Evolutionary conservation across 2,329 filamentous ascomycete genomes (phyloP), one percentile per base, ranked within the genome.

Genomic region (Alternaria incomplexa): DNA sequence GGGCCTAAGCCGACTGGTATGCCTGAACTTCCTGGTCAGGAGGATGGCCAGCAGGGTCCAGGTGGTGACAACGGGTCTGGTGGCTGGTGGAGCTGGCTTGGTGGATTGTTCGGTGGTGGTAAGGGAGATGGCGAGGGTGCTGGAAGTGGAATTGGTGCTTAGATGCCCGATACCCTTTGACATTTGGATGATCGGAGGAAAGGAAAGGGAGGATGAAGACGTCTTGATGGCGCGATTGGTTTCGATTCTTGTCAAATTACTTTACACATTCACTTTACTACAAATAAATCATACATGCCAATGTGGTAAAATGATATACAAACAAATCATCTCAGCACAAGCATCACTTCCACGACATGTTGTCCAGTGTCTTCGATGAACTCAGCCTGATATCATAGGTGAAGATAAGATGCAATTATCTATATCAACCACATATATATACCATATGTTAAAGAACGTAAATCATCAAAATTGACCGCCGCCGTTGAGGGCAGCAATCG

Each of bases 401-500:
- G 3, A 36, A 52, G 9, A 52, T 40, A 23, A 15, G 9, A 25
- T n/a, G 20, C 30, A n/a, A 20, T 60, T 28, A 47, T 17, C 17
- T 25, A 59, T 30, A 23, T 44, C 10, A 28, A 25, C 15, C 13
- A 54, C 22, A 26, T 23, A 9, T 20, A 9, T 20, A 32, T 17
- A 9, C 51, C n/a, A 44, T 11, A 12, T 23, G 43, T 44, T 28
- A 61, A 51, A 51, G 58, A 61, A 25, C 12, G 44, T 48, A 60
- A 44, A 32, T 47, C 28, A 43, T 36, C 52, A 63, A 60, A 53
- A 25, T 67, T 72, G 68, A 72, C 62, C 58, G 62, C 64, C 61
- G 61, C 72, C 72, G 72, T 75, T 75, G 72, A 75, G 72, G 71
- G 72, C 60, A 63, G 56, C 51, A 55, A 65, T 67, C 70, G 72